Percentiles rank a stretch among this genome's conserved stretches.
phyloP scores from a whole-genome alignment of 1,139 yeast species.

The Taphrina flavorubra region DNA sequence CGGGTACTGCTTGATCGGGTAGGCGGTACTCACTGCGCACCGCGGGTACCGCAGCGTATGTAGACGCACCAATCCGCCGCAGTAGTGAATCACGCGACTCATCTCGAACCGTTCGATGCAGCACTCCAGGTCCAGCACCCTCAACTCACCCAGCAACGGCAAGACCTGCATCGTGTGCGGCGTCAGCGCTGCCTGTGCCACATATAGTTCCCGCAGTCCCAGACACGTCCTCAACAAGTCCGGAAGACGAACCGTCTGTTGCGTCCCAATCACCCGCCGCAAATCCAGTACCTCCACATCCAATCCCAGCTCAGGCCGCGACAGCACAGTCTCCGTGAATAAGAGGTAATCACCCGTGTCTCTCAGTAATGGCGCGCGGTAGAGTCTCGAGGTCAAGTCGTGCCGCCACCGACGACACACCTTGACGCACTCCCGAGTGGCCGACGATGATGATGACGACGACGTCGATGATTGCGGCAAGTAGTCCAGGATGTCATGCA shows the following conservation, averaged over 20 bases:
- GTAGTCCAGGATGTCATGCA: slow-evolving; percentile 13
- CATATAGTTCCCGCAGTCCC: slow-evolving; percentile 17
- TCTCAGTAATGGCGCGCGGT: neutral
- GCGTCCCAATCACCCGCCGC: slow-evolving; percentile 31
- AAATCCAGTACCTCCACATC: slow-evolving; percentile 25
- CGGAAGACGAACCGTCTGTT: slow-evolving; percentile 19
- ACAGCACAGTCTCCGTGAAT: slow-evolving; percentile 22
- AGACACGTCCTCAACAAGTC: slow-evolving; percentile 14
- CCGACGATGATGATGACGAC: neutral
- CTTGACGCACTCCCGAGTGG: slow-evolving; percentile 3
- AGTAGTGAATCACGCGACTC: slow-evolving; percentile 23
- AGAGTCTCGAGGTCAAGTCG: slow-evolving; percentile 1
- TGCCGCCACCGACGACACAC: slow-evolving; percentile 20
- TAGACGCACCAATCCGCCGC: neutral
- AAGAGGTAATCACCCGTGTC: neutral
- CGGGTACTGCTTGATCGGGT: slow-evolving; percentile 33
- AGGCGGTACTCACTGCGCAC: slow-evolving; percentile 30
- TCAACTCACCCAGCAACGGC: neutral
- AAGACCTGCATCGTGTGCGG: slow-evolving; percentile 33
- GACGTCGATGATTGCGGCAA: neutral
- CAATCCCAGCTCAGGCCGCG: neutral
- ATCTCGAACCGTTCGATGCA: slow-evolving; percentile 37
- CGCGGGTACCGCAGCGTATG: slow-evolving; percentile 36
- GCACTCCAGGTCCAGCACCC: slow-evolving; percentile 33
- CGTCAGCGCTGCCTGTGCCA: slow-evolving; percentile 36